Percentiles rank a stretch among this genome's conserved stretches.
These are phyloP conservation scores for Aquilaria yunnanensis DNA, from an alignment of 345 rosid species.

Conservation along the genomic window DNA sequence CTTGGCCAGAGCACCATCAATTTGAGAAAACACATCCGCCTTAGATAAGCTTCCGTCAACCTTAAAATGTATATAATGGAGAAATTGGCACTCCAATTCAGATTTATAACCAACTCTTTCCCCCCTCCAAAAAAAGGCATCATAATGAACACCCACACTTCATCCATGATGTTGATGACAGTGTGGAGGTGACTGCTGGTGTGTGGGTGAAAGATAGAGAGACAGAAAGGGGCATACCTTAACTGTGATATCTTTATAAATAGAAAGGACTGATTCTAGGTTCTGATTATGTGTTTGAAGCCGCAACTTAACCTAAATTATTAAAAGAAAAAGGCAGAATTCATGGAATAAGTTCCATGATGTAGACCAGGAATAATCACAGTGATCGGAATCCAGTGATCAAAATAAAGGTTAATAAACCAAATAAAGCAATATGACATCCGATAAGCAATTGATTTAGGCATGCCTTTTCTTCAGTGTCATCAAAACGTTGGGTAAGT, in stretches of 20 bases:
- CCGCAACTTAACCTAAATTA: conserved; percentile 70
- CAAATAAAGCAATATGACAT: background rate
- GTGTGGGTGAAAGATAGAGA: conserved; percentile 9
- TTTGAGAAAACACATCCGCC: conserved; percentile 53
- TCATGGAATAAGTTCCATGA: conserved; percentile 5
- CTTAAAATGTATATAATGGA: conserved; percentile 26
- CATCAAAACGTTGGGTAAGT: conserved; percentile 87
- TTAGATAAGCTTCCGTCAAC: conserved; percentile 53
- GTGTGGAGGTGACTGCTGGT: background rate
- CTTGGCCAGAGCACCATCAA: conserved; percentile 39
- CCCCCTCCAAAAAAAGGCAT: background rate
- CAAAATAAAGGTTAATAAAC: conserved; percentile 3
- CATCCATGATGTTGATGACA: background rate
- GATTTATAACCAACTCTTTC: too few relatives aligned
- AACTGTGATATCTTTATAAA: conserved; percentile 64
- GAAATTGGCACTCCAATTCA: background rate
- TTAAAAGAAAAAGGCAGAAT: background rate
- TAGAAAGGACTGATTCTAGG: conserved; percentile 78
- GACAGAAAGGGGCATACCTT: conserved; percentile 43
- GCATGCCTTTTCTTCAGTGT: conserved; percentile 89
- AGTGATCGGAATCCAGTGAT: background rate
- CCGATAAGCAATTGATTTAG: conserved; percentile 1
- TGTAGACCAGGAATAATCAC: background rate
- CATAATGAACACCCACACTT: background rate
- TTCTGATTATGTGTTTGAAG: conserved; percentile 70